Evolutionary conservation across 495 filamentous ascomycete species (phyloP).

Genomic region (Hyphodiscus hymeniophilus): DNA sequence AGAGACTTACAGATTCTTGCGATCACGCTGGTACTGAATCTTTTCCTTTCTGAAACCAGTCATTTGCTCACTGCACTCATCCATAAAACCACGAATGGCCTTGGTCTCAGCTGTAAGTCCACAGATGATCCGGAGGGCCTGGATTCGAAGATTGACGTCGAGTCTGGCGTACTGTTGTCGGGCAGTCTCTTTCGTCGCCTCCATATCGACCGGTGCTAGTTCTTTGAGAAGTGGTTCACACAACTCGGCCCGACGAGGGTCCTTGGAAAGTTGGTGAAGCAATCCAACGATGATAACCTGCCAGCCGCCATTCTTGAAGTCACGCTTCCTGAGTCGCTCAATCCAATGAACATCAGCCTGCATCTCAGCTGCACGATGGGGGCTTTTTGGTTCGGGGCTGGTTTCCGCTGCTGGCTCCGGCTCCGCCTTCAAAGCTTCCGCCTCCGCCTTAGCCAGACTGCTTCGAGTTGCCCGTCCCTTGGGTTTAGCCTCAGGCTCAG

Average conservation of each 20-base stretch:
- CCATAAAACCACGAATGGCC: constrained; percentile 77
- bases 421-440: constrained; percentile 51
- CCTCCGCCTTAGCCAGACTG: constrained; percentile 75
- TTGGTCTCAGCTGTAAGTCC: constrained; percentile 82
- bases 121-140: constrained; percentile 76
- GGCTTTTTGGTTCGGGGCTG: constrained; percentile 25
- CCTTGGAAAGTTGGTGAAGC: constrained; percentile 73
- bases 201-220: constrained; percentile 66
- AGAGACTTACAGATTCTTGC: constrained; percentile 69
- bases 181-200: constrained; percentile 67
- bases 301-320: constrained; percentile 90
- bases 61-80: constrained; percentile 86
- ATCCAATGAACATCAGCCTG: constrained; percentile 71
- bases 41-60: constrained; percentile 90
- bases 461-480: constrained; percentile 69
- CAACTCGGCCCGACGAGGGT: constrained; percentile 52
- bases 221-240: constrained; percentile 74
- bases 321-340: constrained; percentile 68
- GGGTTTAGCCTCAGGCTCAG: constrained; percentile 57
- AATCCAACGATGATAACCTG: constrained; percentile 82
- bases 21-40: constrained; percentile 78
- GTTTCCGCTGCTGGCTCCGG: constrained; percentile 33
- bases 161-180: constrained; percentile 59
- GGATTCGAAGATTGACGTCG: constrained; percentile 74
- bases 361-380: constrained; percentile 76